Evolutionary conservation across 108 stramenopile genomes (phyloP), one percentile per base, ranked within the genome.

Genomic region (Skeletonema menzelii): DNA sequence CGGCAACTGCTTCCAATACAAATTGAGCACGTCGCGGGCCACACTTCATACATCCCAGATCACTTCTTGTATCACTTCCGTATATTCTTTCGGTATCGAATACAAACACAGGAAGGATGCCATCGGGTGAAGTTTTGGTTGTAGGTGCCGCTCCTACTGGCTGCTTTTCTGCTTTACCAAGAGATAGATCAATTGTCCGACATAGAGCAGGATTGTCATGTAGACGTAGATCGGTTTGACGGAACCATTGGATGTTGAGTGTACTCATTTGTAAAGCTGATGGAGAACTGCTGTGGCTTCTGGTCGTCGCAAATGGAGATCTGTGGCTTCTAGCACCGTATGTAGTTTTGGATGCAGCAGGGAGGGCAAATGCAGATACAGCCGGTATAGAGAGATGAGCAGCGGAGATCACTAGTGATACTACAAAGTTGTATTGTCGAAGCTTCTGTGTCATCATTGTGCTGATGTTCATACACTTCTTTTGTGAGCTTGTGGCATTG

Each of bases 181-280:
- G 31, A 27, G 72, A 68, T 4, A 65, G 57, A 67, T 85, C 31
- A 47, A 75, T 56, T 26, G 88, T 67, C 0, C 75, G 75, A 37
- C 72, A 74, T 1, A 95, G 53, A 0, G 88, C 85, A 8, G 92
- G 90, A 77, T 95, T 93, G 82, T 93, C 91, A 65, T 90, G 91
- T 26, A 95, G 69, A 11, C 94, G 86, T 30, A 95, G 58, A 69
- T 92, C 90, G 10, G 83, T 83, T 22, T 75, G 59, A 20, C 93
- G 90, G 59, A 94, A 94, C 89, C 87, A 88, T 60, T 94, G 86
- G 56, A 89, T 72, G 53, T 73, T 61, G 61, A 79, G 42, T 27
- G 61, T 27, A 5, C 40, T 35, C 56, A 64, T 61, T 70, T 17
- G 68, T 32, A 61, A 70, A 55, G 68, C 28, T 76, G 19, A 68